These are phyloP conservation scores for Rhodotorula sp. DNA, from an alignment of 1,284 basidiomycete genomes.

Conservation along the genomic window DNA sequence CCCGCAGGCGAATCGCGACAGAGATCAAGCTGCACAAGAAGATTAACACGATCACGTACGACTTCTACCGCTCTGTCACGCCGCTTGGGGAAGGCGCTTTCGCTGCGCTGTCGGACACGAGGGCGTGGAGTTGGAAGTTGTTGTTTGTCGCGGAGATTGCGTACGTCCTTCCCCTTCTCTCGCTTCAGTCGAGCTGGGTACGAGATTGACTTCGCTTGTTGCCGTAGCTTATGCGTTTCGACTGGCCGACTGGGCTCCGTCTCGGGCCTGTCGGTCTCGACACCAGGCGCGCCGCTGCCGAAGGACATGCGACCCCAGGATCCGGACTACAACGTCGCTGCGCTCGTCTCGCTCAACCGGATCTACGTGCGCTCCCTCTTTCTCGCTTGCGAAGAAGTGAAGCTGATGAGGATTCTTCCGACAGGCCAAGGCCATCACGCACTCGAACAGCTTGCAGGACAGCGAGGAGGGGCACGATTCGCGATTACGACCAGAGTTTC, in stretches of 20 bases:
- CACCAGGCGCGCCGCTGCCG: slow-evolving; percentile 11
- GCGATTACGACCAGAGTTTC: slow-evolving; percentile 13
- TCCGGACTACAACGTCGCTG: slow-evolving; percentile 22
- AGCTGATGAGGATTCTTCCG: not conserved
- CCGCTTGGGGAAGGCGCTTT: slow-evolving; percentile 19
- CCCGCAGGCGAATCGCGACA: slow-evolving; percentile 27
- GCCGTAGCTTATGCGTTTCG: slow-evolving; percentile 32
- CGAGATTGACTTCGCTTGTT: no score
- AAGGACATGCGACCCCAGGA: not conserved
- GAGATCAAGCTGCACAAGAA: slow-evolving; percentile 36
- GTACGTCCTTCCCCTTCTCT: slow-evolving; percentile 4
- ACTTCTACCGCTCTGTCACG: slow-evolving; percentile 21
- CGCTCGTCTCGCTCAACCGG: slow-evolving; percentile 24
- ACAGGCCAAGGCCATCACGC: slow-evolving; percentile 21
- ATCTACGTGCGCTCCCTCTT: slow-evolving; percentile 15
- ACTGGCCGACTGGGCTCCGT: slow-evolving; percentile 28
- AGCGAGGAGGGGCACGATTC: slow-evolving; percentile 8
- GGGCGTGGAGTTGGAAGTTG: slow-evolving; percentile 29
- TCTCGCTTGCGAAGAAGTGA: not conserved
- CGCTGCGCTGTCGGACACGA: slow-evolving; percentile 8
- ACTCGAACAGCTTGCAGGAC: slow-evolving; percentile 23
- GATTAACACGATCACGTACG: slow-evolving; percentile 25
- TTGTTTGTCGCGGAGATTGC: slow-evolving; percentile 27
- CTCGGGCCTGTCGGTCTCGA: slow-evolving; percentile 11
- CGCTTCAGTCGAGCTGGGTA: no score